Percentiles rank a stretch among this genome's conserved stretches.
Conservation (phyloP, 306 rosid species). For the Bauhinia variegata region DNA sequence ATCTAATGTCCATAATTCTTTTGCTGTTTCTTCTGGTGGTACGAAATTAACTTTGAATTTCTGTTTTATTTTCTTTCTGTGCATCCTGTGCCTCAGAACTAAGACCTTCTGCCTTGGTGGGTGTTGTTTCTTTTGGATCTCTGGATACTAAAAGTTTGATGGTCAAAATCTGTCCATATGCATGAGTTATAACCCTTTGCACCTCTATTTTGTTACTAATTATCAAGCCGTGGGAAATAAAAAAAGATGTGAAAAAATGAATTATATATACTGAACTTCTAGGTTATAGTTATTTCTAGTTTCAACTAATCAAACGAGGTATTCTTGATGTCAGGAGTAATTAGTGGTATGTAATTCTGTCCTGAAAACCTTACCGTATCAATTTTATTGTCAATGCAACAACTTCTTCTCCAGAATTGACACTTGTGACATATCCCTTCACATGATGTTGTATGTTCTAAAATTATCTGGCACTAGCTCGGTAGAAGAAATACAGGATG, state of each 20-base stretch:
- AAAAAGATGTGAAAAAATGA: not conserved
- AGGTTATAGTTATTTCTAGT: slow-evolving; percentile 11
- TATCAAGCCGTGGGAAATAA: not conserved
- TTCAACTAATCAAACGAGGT: not conserved
- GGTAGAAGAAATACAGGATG: not conserved
- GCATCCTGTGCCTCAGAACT: not conserved
- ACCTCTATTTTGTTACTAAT: not conserved
- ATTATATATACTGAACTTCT: not conserved
- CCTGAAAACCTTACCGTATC: not conserved
- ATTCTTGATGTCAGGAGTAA: slow-evolving; percentile 6
- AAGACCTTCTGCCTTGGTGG: slow-evolving; percentile 2
- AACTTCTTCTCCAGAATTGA: slow-evolving; percentile 24
- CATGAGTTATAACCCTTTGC: not conserved
- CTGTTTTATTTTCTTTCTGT: slow-evolving; percentile 1
- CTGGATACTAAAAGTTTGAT: slow-evolving; percentile 1
- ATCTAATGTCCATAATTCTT: slow-evolving; percentile 15
- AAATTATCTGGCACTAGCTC: slow-evolving; percentile 4
- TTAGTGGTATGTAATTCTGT: slow-evolving; percentile 7
- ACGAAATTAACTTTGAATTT: slow-evolving; percentile 8
- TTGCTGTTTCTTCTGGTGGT: not conserved
- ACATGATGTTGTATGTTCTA: slow-evolving; percentile 1
- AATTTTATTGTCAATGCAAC: not conserved
- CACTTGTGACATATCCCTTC: not conserved
- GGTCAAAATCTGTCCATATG: slow-evolving; percentile 4
- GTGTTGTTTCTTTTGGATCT: slow-evolving; percentile 11